A percentile compares a stretch with the other conserved stretches of the same genome.
These are phyloP conservation scores for Penicillium sp. DNA, from an alignment of 2,329 filamentous ascomycete genomes.

Conservation along the genomic window DNA sequence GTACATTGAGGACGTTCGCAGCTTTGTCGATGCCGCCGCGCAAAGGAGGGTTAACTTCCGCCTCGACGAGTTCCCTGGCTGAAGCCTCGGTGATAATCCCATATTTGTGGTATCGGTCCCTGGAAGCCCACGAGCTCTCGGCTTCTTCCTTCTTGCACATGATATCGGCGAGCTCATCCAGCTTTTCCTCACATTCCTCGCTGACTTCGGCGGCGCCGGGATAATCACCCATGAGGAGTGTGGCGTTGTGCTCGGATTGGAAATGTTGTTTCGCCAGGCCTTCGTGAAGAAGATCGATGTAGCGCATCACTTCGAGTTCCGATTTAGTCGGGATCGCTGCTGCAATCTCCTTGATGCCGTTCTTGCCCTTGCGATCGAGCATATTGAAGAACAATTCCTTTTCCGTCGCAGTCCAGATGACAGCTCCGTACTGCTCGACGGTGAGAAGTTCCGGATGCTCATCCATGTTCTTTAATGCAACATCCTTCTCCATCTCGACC, in stretches of 20 bases:
- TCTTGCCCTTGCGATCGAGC: constrained; percentile 62
- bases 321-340: constrained; percentile 67
- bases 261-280: constrained; percentile 45
- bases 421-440: constrained; percentile 64
- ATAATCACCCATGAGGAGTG: constrained; percentile 55
- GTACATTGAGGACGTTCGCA: constrained; percentile 57
- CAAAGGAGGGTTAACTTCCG: constrained; percentile 24
- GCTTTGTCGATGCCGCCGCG: constrained; percentile 48
- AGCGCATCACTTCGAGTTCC: constrained; percentile 69
- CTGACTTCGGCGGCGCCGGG: constrained; percentile 73
- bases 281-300: constrained; percentile 62
- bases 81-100: constrained; percentile 61
- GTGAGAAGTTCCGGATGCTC: constrained; percentile 26
- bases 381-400: constrained; percentile 69
- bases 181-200: constrained; percentile 59
- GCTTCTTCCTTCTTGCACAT: constrained; percentile 64
- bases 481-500: constrained; percentile 56
- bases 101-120: constrained; percentile 57
- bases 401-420: constrained; percentile 68
- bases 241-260: constrained; percentile 33
- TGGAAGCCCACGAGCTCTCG: constrained; percentile 61
- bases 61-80: constrained; percentile 31
- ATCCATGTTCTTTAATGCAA: constrained; percentile 5
- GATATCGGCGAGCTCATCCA: constrained; percentile 68
- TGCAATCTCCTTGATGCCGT: constrained; percentile 63